Evolutionary conservation across 495 filamentous ascomycete genomes (phyloP).

Genomic region (Pseudomonodictys pantanalensis): DNA sequence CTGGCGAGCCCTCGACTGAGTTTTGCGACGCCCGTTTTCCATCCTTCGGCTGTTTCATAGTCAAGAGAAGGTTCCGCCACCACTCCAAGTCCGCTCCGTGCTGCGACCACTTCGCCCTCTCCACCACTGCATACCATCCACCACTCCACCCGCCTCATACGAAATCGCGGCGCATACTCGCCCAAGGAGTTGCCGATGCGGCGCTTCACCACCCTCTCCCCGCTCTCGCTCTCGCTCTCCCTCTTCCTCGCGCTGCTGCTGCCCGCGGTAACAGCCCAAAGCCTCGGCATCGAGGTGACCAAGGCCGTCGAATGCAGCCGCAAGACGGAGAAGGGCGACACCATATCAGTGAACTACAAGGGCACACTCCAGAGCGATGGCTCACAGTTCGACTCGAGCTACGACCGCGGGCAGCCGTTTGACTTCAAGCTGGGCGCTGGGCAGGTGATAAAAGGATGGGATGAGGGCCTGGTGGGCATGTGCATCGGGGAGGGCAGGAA

Average conservation of each 20-base stretch:
- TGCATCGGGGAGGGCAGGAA: conserved; percentile 94
- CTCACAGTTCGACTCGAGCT: conserved; percentile 61
- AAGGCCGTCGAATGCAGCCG: conserved; percentile 67
- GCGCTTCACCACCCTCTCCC: conserved; percentile 11
- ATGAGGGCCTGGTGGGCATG: conserved; percentile 88
- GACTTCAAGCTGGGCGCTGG: conserved; percentile 74
- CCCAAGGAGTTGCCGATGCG: conserved; percentile 19
- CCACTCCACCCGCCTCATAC: background rate
- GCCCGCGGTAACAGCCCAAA: conserved; percentile 28
- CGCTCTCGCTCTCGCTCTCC: conserved; percentile 15
- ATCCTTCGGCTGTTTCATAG: too few relatives aligned
- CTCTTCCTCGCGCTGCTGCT: conserved; percentile 10
- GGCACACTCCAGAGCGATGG: conserved; percentile 65
- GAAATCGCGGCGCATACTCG: background rate
- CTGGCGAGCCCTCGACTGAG: too few relatives aligned
- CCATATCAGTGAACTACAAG: conserved; percentile 79
- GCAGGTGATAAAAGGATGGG: conserved; percentile 90
- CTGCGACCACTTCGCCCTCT: background rate
- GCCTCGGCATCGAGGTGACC: conserved; percentile 71
- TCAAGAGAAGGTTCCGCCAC: too few relatives aligned
- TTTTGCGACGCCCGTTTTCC: too few relatives aligned
- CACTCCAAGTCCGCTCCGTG: background rate
- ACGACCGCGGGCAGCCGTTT: conserved; percentile 72
- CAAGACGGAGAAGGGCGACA: conserved; percentile 74
- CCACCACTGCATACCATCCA: background rate